Evolutionary conservation across 495 filamentous ascomycete genomes (phyloP).

Genomic region (Penicillium arizonense): DNA sequence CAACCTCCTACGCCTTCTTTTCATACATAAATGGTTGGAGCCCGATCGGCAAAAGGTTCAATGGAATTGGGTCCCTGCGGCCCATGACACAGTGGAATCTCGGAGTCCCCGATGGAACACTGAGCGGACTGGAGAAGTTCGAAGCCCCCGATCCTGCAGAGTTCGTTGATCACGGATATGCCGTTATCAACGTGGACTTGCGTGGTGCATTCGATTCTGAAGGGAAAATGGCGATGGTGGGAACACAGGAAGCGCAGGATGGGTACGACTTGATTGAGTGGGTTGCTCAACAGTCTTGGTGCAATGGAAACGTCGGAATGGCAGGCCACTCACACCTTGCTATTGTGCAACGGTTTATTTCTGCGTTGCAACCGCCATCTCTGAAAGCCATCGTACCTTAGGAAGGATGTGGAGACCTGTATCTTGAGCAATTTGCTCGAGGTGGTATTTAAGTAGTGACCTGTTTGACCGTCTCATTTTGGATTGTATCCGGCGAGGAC

Average conservation of each 20-base stretch:
- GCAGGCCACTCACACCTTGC: conserved; percentile 23
- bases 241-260: conserved; percentile 36
- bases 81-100: conserved; percentile 16
- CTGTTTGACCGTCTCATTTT: conserved; percentile 9
- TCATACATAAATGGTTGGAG: too few species aligned
- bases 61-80: conserved; percentile 12
- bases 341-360: conserved; percentile 39
- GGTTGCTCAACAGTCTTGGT: conserved; percentile 19
- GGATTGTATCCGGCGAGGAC: conserved; percentile 9
- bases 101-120: conserved; percentile 17
- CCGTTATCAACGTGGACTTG: conserved; percentile 38
- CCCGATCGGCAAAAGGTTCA: conserved; percentile 34
- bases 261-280: conserved; percentile 19
- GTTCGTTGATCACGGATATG: conserved; percentile 39
- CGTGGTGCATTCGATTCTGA: conserved; percentile 36
- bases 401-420: conserved; percentile 40
- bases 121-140: conserved; percentile 33
- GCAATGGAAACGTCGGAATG: conserved; percentile 20
- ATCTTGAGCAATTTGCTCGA: conserved; percentile 25
- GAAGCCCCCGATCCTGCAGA: conserved; percentile 44
- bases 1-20: too few species aligned
- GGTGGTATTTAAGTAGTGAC: conserved; percentile 48
- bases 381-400: conserved; percentile 41
- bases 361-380: conserved; percentile 32
- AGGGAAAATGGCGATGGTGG: conserved; percentile 33